Conservation (phyloP, 2,329 filamentous ascomycete genomes). For the Talaromyces verruculosus region DNA sequence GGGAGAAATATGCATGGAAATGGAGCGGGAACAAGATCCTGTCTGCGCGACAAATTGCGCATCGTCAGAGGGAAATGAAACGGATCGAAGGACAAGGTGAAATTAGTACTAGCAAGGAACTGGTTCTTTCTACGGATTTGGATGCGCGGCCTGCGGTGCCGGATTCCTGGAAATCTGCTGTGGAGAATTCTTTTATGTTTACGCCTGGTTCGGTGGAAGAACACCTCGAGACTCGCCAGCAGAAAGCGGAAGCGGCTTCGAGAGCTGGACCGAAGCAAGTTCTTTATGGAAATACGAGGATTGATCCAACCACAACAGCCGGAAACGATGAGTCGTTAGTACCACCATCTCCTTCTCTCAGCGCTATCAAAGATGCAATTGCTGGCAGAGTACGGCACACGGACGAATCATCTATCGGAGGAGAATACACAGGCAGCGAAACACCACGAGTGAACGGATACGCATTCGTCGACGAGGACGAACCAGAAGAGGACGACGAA, state of each 20-base stretch:
- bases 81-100: slow-evolving; percentile 66
- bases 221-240: slow-evolving; percentile 59
- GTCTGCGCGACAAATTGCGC: slow-evolving; percentile 60
- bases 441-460: slow-evolving; percentile 93
- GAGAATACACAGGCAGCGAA: slow-evolving; percentile 62
- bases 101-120: slow-evolving; percentile 45
- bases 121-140: slow-evolving; percentile 61
- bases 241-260: slow-evolving; percentile 68
- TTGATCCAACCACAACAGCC: slow-evolving; percentile 48
- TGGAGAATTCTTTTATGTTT: slow-evolving; percentile 89
- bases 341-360: slow-evolving; percentile 78
- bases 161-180: slow-evolving; percentile 70
- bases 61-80: slow-evolving; percentile 61
- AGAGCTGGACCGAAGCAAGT: slow-evolving; percentile 74
- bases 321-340: slow-evolving; percentile 47
- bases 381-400: slow-evolving; percentile 65
- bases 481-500: slow-evolving; percentile 52
- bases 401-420: slow-evolving; percentile 56
- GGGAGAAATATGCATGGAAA: slow-evolving; percentile 84
- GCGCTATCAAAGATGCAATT: slow-evolving; percentile 80
- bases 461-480: slow-evolving; percentile 82
- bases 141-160: slow-evolving; percentile 75
- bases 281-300: slow-evolving; percentile 78
- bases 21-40: slow-evolving; percentile 84
- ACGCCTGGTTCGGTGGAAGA: slow-evolving; percentile 52